phyloP scores from a whole-genome alignment of 1,139 yeast species.

The Geotrichum reessii region DNA sequence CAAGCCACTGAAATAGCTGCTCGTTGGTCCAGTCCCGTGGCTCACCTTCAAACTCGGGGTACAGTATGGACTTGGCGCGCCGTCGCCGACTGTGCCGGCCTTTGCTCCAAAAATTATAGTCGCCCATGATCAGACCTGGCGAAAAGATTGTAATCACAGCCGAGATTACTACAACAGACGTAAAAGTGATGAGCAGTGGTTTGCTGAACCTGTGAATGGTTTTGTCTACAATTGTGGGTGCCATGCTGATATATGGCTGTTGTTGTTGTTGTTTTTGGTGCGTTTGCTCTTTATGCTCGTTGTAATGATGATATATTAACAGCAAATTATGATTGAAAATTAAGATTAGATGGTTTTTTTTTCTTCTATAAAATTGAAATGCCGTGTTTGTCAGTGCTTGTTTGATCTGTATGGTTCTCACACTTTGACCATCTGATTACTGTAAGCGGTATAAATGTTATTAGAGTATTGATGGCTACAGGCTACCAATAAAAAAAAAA shows the following conservation, averaged over 20 bases:
- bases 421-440: background rate
- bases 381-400: no score
- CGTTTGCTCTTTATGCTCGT: background rate
- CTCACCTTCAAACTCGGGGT: constrained; percentile 4
- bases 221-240: background rate
- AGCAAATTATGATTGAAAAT: no score
- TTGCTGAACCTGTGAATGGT: background rate
- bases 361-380: no score
- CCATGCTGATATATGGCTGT: background rate
- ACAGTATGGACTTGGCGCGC: background rate
- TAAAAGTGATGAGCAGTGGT: constrained; percentile 1
- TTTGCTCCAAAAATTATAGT: background rate
- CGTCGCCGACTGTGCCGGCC: background rate
- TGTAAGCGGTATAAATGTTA: no score
- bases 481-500: no score
- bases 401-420: background rate
- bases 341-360: no score
- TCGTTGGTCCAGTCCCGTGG: constrained; percentile 26
- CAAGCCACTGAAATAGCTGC: constrained; percentile 24
- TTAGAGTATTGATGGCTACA: background rate
- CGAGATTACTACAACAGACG: background rate
- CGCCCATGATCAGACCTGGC: background rate
- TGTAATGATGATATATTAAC: background rate
- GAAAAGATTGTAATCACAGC: background rate
- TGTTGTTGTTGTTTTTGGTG: background rate